A percentile compares a stretch with the other conserved stretches of the same genome.
Evolutionary conservation across 2,329 filamentous ascomycete genomes (phyloP).

Genomic region (Verticillium albo-atrum): DNA sequence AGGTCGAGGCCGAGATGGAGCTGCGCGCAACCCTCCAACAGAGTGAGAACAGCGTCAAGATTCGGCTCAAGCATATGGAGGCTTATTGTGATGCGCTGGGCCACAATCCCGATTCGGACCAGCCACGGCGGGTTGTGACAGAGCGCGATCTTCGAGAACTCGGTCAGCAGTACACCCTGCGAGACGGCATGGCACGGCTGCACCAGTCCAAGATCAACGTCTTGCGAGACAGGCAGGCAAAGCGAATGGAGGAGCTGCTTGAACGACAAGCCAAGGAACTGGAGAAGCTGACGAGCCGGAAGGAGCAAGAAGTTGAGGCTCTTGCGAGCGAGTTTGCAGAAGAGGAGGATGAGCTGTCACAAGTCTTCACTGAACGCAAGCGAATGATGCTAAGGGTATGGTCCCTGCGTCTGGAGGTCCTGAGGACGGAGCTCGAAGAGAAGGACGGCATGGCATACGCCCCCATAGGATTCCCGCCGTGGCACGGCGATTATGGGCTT

Average conservation of each 20-base stretch:
- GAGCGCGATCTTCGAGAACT: conserved; percentile 55
- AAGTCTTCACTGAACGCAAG: conserved; percentile 40
- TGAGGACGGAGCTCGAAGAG: conserved; percentile 47
- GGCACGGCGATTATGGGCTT: conserved; percentile 26
- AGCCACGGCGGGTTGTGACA: conserved; percentile 51
- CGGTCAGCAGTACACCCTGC: conserved; percentile 55
- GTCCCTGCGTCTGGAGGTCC: conserved; percentile 47
- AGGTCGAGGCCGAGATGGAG: conserved; percentile 60
- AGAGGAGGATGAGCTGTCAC: conserved; percentile 45
- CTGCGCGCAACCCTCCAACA: conserved; percentile 49
- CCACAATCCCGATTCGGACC: conserved; percentile 27
- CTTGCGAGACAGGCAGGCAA: conserved; percentile 59
- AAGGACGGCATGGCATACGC: conserved; percentile 38
- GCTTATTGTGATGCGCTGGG: conserved; percentile 57
- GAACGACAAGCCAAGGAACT: conserved; percentile 50
- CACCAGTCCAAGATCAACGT: conserved; percentile 61
- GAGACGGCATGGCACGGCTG: conserved; percentile 54
- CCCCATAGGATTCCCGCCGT: conserved; percentile 30
- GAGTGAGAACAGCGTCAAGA: conserved; percentile 50
- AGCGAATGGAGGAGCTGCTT: conserved; percentile 55
- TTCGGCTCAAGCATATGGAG: conserved; percentile 62
- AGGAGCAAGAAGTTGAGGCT: conserved; percentile 42
- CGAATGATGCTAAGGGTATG: conserved; percentile 43
- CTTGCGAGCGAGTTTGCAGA: conserved; percentile 40
- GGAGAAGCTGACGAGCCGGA: conserved; percentile 37